Percentiles rank a stretch among this genome's conserved stretches.
phyloP scores from a whole-genome alignment of 768 basidiomycete genomes.

The Lactifluus piperatus region DNA sequence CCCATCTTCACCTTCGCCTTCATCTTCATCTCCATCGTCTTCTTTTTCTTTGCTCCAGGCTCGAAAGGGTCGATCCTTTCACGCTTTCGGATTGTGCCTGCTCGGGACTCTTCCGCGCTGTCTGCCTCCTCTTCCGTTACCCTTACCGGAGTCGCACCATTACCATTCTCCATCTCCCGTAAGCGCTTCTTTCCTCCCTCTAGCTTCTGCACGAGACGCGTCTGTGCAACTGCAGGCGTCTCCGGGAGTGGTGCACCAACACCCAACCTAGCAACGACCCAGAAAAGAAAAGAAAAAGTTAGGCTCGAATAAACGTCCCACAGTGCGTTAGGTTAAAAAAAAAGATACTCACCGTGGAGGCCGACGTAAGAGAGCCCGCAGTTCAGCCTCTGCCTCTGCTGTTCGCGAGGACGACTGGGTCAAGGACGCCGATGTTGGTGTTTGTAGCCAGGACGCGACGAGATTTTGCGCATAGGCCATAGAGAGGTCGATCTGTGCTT shows the following conservation, averaged over 20 bases:
- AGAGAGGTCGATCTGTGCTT: conserved; percentile 76
- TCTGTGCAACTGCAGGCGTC: conserved; percentile 24
- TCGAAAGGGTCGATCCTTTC: conserved; percentile 53
- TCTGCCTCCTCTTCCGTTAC: conserved; percentile 31
- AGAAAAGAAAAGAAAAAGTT: not conserved
- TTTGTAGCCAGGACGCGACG: conserved; percentile 69
- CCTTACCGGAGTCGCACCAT: conserved; percentile 12
- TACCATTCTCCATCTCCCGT: conserved; percentile 35
- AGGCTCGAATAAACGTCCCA: not conserved
- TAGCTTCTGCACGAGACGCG: conserved; percentile 53
- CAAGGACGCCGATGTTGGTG: conserved; percentile 23
- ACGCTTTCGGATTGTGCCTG: conserved; percentile 48
- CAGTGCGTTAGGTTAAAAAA: not conserved
- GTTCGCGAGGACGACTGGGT: conserved; percentile 17
- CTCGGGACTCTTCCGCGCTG: conserved; percentile 38
- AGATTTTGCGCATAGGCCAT: conserved; percentile 69
- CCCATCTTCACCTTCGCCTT: too few species aligned
- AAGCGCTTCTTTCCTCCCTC: conserved; percentile 39
- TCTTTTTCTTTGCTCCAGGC: conserved; percentile 28
- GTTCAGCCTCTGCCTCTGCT: conserved; percentile 34
- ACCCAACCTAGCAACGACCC: conserved; percentile 50
- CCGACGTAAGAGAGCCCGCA: conserved; percentile 58
- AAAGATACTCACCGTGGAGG: conserved; percentile 52
- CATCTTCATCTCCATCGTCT: too few species aligned
- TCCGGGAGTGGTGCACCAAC: conserved; percentile 62